phyloP scores from a whole-genome alignment of 2,329 filamentous ascomycete species.

The Aspergillus vadensis region DNA sequence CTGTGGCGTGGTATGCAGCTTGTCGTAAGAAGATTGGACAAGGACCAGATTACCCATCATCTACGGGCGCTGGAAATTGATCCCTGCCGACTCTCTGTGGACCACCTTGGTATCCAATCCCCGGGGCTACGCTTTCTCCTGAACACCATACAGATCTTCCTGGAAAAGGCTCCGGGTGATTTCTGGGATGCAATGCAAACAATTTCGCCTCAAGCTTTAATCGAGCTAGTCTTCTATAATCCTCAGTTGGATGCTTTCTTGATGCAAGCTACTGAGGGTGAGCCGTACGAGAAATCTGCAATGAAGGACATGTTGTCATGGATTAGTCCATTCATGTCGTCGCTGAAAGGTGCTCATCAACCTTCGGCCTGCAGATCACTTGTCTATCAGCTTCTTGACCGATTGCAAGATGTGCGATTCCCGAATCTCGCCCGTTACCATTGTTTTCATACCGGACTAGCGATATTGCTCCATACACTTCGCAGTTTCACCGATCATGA shows the following conservation, averaged over 20 bases:
- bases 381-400: conserved; percentile 71
- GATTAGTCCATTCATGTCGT: conserved; percentile 75
- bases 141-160: conserved; percentile 67
- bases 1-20: conserved; percentile 79
- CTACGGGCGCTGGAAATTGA: conserved; percentile 78
- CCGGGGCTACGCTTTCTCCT: conserved; percentile 68
- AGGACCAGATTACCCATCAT: conserved; percentile 73
- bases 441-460: conserved; percentile 50
- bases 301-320: conserved; percentile 70
- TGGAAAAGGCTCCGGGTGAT: conserved; percentile 73
- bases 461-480: conserved; percentile 49
- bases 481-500: conserved; percentile 52
- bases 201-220: conserved; percentile 75
- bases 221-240: conserved; percentile 80
- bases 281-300: conserved; percentile 55
- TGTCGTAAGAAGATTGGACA: conserved; percentile 73
- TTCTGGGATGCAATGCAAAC: conserved; percentile 89
- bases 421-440: conserved; percentile 47
- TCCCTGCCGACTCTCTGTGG: conserved; percentile 59
- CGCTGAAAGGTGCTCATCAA: conserved; percentile 73
- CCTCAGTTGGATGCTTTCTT: conserved; percentile 63
- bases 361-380: conserved; percentile 80
- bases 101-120: conserved; percentile 67
- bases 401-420: conserved; percentile 46
- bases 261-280: conserved; percentile 56